Base-by-base conservation (phyloP, 306 rosid genomes). In the Dryas drummondii region DNA sequence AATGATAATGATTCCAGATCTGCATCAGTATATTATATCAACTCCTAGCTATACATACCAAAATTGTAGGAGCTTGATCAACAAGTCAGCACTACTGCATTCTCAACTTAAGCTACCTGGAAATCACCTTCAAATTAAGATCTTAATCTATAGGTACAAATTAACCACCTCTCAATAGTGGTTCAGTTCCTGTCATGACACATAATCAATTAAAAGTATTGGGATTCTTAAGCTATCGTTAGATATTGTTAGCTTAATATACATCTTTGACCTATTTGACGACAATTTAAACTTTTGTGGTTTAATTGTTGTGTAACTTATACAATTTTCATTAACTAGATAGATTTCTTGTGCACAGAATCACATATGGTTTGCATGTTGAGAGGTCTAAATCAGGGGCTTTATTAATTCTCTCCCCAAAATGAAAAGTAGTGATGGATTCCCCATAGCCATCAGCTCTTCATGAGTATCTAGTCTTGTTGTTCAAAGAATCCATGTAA, bases 371-470 rank as follows among this genome's bases (percentile, higher is more conserved):
- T 1, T 32, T 15, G n/a, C 9, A 42, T 44, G 68, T 15, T 19
- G 51, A 64, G 14, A n/a, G 26, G 69, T 65, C 16, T 17, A 44
- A 14, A 65, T 65, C 52, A 65, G 52, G 27, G 70, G 45, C 51
- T 44, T 65, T 41, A 32, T 32, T 32, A 32, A 32, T 32, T 44
- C 48, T 6, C 11, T 19, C 16, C 51, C 52, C 37, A n/a, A 42
- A n/a, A 15, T 14, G 40, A 68, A 37, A 52, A 16, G 56, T 32
- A 32, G 74, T 22, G 61, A 17, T 55, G 68, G 76, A 71, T 72
- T 72, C 76, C 32, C 76, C 57, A 58, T 72, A 5, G 47, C 47
- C 76, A 60, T 59, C 76, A 72, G 46, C 76, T 56, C 8, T 71
- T 14, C 45, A 45, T 57, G 19, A 27, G 57, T 72, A 58, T 58